Evolutionary conservation across 768 basidiomycete genomes (phyloP), one percentile per base, ranked within the genome.

Genomic region (Flagelloscypha sp.): DNA sequence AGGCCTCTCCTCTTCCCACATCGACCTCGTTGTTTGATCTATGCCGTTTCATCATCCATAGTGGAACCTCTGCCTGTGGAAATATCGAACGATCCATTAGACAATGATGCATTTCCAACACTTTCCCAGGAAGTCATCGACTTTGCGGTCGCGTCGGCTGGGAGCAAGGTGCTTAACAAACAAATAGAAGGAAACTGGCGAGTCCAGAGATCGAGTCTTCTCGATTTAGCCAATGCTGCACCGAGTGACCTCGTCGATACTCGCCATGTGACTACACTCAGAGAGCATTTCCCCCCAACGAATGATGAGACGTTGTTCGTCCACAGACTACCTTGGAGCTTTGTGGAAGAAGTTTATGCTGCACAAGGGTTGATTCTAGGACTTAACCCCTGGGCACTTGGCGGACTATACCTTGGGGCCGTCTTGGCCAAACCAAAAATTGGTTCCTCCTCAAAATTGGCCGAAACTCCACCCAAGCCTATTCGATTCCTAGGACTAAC

Each of bases 321-420:
- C 1, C 24, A 15, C 7, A 20, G 35, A 13, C 35, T 41, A 4
- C 34, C 39, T 7, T 41, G 39, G 39, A n/a, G 24, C 18, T 41
- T 36, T 20, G 36, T 41, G 6, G 39, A 41, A 22, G 39, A 39
- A 17, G 7, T 41, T 15, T 41, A 41, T 35, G 24, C 34, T 6
- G 39, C 39, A 10, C 41, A 42, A 19, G 41, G 41, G 4, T n/a
- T 37, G 9, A 38, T 40, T n/a, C 20, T 42, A 11, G 41, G 38
- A 11, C 21, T 18, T 28, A 42, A 39, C 22, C 41, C 41, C 21
- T 42, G 41, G 41, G 30, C 36, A 21, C 29, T 33, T 11, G 41
- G 38, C 12, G 41, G 8, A 7, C 24, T 42, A 19, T 42, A 38
- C 30, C 41, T 42, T n/a, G 41, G 27, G 1, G 41, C 38, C 13